These are phyloP conservation scores for Fimicolochytrium jonesii DNA, from an alignment of 192 early-diverging fungal genomes.

Conservation along the genomic window DNA sequence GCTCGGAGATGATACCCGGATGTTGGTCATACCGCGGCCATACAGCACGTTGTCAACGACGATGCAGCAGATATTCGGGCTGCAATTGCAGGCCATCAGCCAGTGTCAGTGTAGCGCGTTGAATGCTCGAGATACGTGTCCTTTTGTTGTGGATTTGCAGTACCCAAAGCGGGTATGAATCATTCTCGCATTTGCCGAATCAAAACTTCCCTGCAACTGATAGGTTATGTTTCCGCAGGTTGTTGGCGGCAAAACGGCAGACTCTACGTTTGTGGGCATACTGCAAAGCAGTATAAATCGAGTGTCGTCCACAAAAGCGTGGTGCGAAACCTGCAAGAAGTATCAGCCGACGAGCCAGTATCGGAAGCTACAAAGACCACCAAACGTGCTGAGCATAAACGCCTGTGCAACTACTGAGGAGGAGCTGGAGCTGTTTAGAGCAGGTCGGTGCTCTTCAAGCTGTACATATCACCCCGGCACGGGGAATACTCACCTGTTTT, in stretches of 20 bases:
- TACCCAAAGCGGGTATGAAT: conserved; percentile 65
- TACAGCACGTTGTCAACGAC: conserved; percentile 4
- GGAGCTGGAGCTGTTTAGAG: conserved; percentile 46
- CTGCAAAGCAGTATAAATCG: conserved; percentile 48
- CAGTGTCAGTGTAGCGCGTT: conserved; percentile 68
- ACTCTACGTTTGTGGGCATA: conserved; percentile 31
- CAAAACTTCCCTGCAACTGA: too few relatives aligned
- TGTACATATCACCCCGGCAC: neutral
- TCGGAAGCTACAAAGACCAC: conserved; percentile 62
- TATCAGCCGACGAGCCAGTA: conserved; percentile 77
- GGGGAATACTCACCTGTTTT: neutral
- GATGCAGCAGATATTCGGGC: conserved; percentile 59
- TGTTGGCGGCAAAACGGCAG: too few relatives aligned
- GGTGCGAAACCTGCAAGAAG: conserved; percentile 78
- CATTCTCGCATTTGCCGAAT: too few relatives aligned
- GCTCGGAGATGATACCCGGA: conserved; percentile 37
- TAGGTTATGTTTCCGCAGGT: too few relatives aligned
- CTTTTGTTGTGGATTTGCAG: conserved; percentile 81
- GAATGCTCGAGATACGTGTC: conserved; percentile 57
- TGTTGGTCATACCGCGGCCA: conserved; percentile 11
- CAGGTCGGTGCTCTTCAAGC: conserved; percentile 6
- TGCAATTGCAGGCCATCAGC: conserved; percentile 56
- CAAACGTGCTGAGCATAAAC: conserved; percentile 76
- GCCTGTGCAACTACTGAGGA: conserved; percentile 59
- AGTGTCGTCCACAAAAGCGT: conserved; percentile 73